Base-by-base conservation (phyloP, 225 moss, liverwort and hornwort genomes). In the Pleurozium schreberi region DNA sequence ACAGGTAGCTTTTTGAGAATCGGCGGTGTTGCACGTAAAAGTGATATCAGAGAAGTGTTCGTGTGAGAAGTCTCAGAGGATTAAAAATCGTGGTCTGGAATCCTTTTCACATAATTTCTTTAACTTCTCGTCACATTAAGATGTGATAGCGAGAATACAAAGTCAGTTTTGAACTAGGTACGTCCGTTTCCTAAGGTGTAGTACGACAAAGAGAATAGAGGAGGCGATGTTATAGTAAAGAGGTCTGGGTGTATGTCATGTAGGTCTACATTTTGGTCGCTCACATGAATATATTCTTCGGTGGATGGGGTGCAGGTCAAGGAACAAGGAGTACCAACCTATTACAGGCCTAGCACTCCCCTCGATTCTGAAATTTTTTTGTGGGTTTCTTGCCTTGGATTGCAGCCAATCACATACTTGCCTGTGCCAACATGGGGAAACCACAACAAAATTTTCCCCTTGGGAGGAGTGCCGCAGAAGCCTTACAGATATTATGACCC, bases 361-460 rank as follows among this genome's bases (percentile, higher is more conserved):
- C 28, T 28, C 9, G 49, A 85, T 69, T 80, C 42, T 82, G 40
- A 88, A 87, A 21, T 40, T 11, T 40, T 26, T 53, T 50, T 69
- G 18, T 75, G 70, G 67, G 63, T 87, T 85, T 74, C 34, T 74
- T 77, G 70, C 74, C 31, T 61, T 61, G 53, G 77, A 11, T 80
- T 86, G 89, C 96, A 95, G 97, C 93, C 93, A 77, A 53, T 93
- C 26, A 93, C 97, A 71, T 97, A 87, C 84, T 89, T 98, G 82
- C 95, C 98, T 6, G 87, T 84, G 50, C 96, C 97, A 27, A 98
- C 98, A 19, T 98, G 98, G 98, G 96, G 95, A 27, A 98, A 98
- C 86, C 98, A 98, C 90, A 93, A 93, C 84, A 98, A 96, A 92
- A 97, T 97, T 55, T 98, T 98, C 86, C 98, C 98, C n/a, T 90